Percentiles rank a stretch among this genome's conserved stretches.
Evolutionary conservation across 2,329 filamentous ascomycete genomes (phyloP).

Genomic region (Pseudogymnoascus sp.): DNA sequence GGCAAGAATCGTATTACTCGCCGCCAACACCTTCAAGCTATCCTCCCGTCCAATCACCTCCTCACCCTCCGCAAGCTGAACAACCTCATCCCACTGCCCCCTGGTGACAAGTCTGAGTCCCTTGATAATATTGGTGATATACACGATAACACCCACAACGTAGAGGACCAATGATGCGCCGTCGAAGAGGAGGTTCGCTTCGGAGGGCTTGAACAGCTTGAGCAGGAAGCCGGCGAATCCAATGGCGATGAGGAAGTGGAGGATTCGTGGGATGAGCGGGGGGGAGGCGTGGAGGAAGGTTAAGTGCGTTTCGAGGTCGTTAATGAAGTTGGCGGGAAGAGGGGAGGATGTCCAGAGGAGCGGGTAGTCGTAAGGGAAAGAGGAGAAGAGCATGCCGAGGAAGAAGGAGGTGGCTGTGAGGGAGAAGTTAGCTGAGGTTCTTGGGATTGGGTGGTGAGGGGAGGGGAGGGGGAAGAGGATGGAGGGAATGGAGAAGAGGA

Average conservation of each 20-base stretch:
- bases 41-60: conserved; percentile 78
- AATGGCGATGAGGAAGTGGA: conserved; percentile 85
- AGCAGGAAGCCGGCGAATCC: conserved; percentile 82
- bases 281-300: conserved; percentile 86
- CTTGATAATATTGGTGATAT: conserved; percentile 94
- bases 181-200: conserved; percentile 93
- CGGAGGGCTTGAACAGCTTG: conserved; percentile 89
- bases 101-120: conserved; percentile 75
- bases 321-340: conserved; percentile 57
- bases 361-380: conserved; percentile 91
- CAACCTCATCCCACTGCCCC: conserved; percentile 42
- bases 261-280: conserved; percentile 82
- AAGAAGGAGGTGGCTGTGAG: conserved; percentile 84
- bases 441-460: conserved; percentile 6
- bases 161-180: conserved; percentile 64
- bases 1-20: conserved; percentile 92
- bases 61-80: conserved; percentile 29
- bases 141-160: conserved; percentile 83
- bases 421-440: conserved; percentile 42
- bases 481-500: conserved; percentile 12
- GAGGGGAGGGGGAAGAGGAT: conserved; percentile 14
- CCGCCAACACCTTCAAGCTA: conserved; percentile 79
- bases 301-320: conserved; percentile 81
- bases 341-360: conserved; percentile 69
- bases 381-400: conserved; percentile 93